phyloP scores from a whole-genome alignment of 2,329 filamentous ascomycete species.

The Epichloe elymi region DNA sequence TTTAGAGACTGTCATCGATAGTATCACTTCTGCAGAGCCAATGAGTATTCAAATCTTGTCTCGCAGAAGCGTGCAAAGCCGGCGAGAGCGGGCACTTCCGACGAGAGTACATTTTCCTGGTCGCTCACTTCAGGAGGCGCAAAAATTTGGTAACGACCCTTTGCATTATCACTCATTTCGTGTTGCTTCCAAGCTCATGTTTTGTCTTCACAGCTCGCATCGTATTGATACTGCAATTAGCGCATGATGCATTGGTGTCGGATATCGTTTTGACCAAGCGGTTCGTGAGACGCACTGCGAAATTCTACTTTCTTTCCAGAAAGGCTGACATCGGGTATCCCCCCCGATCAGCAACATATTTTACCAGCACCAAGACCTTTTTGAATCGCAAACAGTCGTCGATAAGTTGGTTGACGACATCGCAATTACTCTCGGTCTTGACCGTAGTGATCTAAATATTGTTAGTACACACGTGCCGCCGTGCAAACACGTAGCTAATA shows the following conservation, averaged over 20 bases:
- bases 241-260: conserved; percentile 43
- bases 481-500: conserved; percentile 4
- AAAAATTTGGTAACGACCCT: conserved; percentile 33
- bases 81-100: conserved; percentile 1
- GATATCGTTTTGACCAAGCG: conserved; percentile 48
- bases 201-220: conserved; percentile 31
- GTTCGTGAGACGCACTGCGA: conserved; percentile 21
- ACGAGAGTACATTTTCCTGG: conserved; percentile 32
- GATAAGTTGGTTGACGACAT: conserved; percentile 64
- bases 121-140: conserved; percentile 30
- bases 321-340: not conserved
- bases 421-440: conserved; percentile 53
- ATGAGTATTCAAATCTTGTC: conserved; percentile 16
- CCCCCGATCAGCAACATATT: conserved; percentile 52
- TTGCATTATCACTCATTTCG: not conserved
- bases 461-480: conserved; percentile 28
- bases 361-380: conserved; percentile 63
- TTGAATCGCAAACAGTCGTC: conserved; percentile 53
- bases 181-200: not conserved
- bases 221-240: conserved; percentile 44
- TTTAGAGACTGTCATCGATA: conserved; percentile 17
- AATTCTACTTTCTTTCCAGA: not conserved
- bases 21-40: conserved; percentile 13
- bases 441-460: conserved; percentile 55
- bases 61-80: conserved; percentile 8